These are phyloP conservation scores for Phycomyces nitens DNA, from an alignment of 192 early-diverging fungal genomes.

Conservation along the genomic window DNA sequence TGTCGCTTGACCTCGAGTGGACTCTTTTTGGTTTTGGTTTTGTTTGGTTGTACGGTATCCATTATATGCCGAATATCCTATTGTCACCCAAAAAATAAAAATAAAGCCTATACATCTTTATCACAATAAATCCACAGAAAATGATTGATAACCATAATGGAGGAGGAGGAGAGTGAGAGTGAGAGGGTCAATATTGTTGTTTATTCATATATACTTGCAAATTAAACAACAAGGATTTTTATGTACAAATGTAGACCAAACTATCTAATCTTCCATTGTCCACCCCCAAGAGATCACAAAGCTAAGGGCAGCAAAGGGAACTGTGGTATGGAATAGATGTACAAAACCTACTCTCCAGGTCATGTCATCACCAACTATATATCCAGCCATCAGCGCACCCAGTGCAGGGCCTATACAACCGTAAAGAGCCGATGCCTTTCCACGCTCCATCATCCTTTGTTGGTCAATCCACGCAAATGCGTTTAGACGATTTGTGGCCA, in stretches of 20 bases:
- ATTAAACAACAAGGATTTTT: neutral
- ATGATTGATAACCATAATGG: no score
- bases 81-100: no score
- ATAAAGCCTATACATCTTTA: no score
- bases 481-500: constrained; percentile 2
- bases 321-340: neutral
- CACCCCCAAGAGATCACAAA: constrained; percentile 26
- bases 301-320: constrained; percentile 2
- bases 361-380: neutral
- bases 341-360: neutral
- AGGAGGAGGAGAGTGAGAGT: no score
- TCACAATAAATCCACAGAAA: no score
- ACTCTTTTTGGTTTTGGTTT: no score
- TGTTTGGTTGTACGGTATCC: no score
- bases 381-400: constrained; percentile 15
- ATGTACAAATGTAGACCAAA: neutral
- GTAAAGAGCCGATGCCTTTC: constrained; percentile 19
- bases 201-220: no score
- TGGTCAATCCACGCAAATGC: constrained; percentile 2
- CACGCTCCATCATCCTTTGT: constrained; percentile 15
- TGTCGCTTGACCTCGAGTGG: no score
- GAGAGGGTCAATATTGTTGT: no score
- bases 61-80: no score
- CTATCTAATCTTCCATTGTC: constrained; percentile 10
- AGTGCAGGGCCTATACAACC: constrained; percentile 22